Base-by-base conservation (phyloP, 2,329 filamentous ascomycete genomes). In the Rhytidhysteron rufulum region DNA sequence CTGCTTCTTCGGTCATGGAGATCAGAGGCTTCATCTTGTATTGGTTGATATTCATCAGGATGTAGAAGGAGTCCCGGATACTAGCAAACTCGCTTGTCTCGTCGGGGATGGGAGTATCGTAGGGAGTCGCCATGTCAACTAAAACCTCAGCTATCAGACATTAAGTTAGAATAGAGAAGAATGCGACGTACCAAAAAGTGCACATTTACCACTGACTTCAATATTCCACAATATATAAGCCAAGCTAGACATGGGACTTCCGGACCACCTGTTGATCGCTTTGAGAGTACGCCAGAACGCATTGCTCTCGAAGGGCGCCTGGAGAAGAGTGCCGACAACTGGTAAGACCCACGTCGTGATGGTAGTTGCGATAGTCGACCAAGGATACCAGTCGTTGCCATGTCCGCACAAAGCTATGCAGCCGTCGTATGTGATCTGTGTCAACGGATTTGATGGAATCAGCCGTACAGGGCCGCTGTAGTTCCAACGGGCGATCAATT, bases 1-100 rank as follows among this genome's bases (percentile, higher is more conserved):
- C 67, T 0, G 65, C 62, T 34, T 61, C 54, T 37, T 59, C 66
- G 22, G 52, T 57, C 16, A 41, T 44, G 5, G 47, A 45, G 22
- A 43, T 38, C 20, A 38, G 35, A 3, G 51, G 51, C 29, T 63
- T 63, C 39, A 69, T 58, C 3, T 56, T 67, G 43, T 69, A 73
- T 47, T 73, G 70, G 33, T 71, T 72, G 59, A 72, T 67, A 5
- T 63, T 64, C 34, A 64, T 59, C 15, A 73, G 55, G 13, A 74
- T 58, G 38, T 67, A 72, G 49, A 72, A 63, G 0, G 68, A 70
- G 42, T 74, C 70, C 27, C 68, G 47, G 38, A 70, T 63, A 16
- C 60, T 60, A 5, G 49, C 54, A 43, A 66, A 69, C 13, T 68
- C 51, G 11, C 53, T 60, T 11, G 55, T 44, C 13, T 53, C 48